A percentile compares a stretch with the other conserved stretches of the same genome.
phyloP scores from a whole-genome alignment of 768 basidiomycete genomes.

The Lyophyllum shimeji region DNA sequence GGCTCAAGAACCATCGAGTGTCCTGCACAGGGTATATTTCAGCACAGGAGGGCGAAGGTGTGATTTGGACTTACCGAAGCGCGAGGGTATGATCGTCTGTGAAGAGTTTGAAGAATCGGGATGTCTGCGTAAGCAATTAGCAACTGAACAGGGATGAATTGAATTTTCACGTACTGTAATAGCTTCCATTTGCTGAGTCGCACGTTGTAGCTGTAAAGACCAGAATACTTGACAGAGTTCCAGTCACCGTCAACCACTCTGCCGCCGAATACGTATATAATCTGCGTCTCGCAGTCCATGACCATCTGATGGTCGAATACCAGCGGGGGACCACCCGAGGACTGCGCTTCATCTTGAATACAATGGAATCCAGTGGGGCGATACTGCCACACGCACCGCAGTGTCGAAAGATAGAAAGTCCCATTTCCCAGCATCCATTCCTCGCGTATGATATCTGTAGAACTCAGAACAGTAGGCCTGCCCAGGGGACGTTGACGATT shows the following conservation, averaged over 20 bases:
- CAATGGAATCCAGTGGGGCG: not conserved
- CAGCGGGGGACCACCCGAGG: conserved; percentile 66
- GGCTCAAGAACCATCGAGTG: conserved; percentile 84
- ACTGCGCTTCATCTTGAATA: conserved; percentile 31
- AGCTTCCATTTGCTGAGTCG: conserved; percentile 63
- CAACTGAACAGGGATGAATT: not conserved
- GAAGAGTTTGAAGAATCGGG: conserved; percentile 27
- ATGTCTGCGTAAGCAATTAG: conserved; percentile 14
- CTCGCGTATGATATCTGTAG: conserved; percentile 71
- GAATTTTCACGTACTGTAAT: conserved; percentile 52
- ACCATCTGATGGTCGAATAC: conserved; percentile 83
- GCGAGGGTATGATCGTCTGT: conserved; percentile 50
- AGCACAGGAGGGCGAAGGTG: not conserved
- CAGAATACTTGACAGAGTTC: conserved; percentile 61
- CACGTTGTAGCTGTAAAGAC: conserved; percentile 73
- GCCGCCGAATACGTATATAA: conserved; percentile 77
- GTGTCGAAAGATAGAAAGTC: conserved; percentile 68
- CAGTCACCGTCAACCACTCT: conserved; percentile 67
- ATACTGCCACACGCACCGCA: conserved; percentile 40
- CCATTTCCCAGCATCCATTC: conserved; percentile 66
- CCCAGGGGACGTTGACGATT: conserved; percentile 12
- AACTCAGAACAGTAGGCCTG: conserved; percentile 63
- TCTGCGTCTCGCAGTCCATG: conserved; percentile 68
- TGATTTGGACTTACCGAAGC: conserved; percentile 47
- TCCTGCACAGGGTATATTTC: conserved; percentile 34